These are phyloP conservation scores for Apophysomyces ossiformis DNA, from an alignment of 371 early-diverging fungal genomes.

Conservation along the genomic window DNA sequence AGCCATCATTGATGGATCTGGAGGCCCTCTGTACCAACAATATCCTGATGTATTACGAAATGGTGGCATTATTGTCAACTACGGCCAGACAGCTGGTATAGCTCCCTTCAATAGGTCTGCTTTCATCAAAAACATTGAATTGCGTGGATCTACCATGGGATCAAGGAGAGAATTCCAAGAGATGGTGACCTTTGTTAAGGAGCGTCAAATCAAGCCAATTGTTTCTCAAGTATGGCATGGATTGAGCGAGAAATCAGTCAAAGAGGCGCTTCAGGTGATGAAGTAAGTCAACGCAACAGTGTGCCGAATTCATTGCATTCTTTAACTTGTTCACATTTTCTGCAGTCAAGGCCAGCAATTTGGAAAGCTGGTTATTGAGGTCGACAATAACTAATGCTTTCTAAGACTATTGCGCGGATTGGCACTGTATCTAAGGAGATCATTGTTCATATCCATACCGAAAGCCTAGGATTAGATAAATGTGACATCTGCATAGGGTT, in stretches of 20 bases:
- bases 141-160: conserved; percentile 72
- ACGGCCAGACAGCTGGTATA: conserved; percentile 63
- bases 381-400: neutral
- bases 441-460: no score
- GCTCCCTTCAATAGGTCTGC: conserved; percentile 50
- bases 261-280: conserved; percentile 65
- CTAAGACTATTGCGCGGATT: no score
- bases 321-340: neutral
- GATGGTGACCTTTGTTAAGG: conserved; percentile 64
- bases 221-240: conserved; percentile 66
- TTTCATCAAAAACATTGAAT: conserved; percentile 62
- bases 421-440: no score
- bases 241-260: conserved; percentile 43
- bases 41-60: conserved; percentile 42
- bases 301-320: no score
- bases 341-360: conserved; percentile 9
- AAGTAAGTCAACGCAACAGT: conserved; percentile 28
- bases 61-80: conserved; percentile 66
- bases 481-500: no score
- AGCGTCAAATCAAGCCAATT: conserved; percentile 63
- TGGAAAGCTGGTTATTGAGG: conserved; percentile 14
- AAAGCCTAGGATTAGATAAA: no score
- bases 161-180: conserved; percentile 64
- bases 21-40: conserved; percentile 54
- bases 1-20: conserved; percentile 74